A percentile compares a stretch with the other conserved stretches of the same genome.
Evolutionary conservation across 1,284 basidiomycete genomes (phyloP).

Genomic region (Earliella scabrosa): DNA sequence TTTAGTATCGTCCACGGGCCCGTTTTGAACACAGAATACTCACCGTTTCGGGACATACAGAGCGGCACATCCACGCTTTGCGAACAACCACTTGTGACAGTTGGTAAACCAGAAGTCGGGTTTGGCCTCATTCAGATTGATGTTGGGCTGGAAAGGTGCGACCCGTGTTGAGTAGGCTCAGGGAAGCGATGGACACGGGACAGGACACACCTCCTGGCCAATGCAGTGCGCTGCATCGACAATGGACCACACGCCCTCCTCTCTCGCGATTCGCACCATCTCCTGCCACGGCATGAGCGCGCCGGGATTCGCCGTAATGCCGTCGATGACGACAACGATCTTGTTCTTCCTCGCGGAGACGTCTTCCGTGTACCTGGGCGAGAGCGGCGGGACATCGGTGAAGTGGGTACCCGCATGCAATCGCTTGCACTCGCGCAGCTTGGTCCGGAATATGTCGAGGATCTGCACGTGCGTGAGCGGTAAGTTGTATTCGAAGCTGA

Average conservation of each 20-base stretch:
- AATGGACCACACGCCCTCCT: constrained; percentile 70
- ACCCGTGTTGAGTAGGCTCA: no score
- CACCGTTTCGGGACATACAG: constrained; percentile 79
- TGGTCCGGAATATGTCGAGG: constrained; percentile 53
- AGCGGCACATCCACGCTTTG: constrained; percentile 73
- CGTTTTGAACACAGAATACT: no score
- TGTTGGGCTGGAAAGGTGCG: constrained; percentile 38
- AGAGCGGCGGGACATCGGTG: constrained; percentile 27
- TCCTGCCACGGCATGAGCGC: constrained; percentile 80
- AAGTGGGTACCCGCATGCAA: constrained; percentile 30
- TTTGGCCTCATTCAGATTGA: constrained; percentile 61
- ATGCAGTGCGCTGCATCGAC: constrained; percentile 89
- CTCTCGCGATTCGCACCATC: constrained; percentile 70
- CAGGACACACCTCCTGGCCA: constrained; percentile 44
- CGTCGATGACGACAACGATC: constrained; percentile 79
- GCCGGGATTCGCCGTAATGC: constrained; percentile 74
- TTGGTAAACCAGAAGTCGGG: constrained; percentile 90
- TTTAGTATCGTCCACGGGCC: no score
- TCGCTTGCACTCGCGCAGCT: constrained; percentile 41
- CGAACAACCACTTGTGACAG: constrained; percentile 85
- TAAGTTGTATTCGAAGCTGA: constrained; percentile 28
- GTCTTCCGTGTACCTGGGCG: constrained; percentile 10
- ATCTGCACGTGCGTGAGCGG: constrained; percentile 69
- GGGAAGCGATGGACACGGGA: no score
- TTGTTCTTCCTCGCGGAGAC: constrained; percentile 40